Conservation (phyloP, 208 protist genomes). For the Trypanosoma rangeli region DNA sequence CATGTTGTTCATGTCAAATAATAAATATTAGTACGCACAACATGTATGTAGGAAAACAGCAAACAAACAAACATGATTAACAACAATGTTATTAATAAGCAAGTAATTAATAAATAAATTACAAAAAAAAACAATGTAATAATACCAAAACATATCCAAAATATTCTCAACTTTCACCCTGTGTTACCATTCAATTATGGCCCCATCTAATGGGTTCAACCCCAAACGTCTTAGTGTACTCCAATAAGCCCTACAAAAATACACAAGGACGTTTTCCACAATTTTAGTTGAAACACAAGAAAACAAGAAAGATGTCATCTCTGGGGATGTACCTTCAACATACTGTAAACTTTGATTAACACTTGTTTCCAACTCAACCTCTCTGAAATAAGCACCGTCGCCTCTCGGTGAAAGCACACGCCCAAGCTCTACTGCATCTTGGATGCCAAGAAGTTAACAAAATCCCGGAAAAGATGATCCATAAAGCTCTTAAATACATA, state of each 20-base stretch:
- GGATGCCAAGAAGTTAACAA: constrained; percentile 47
- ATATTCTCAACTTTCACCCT: background rate
- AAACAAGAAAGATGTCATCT: constrained; percentile 1
- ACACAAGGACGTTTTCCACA: constrained; percentile 14
- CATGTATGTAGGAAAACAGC: background rate
- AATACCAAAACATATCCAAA: constrained; percentile 9
- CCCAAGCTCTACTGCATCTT: constrained; percentile 43
- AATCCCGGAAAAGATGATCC: constrained; percentile 65
- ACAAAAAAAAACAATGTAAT: constrained; percentile 7
- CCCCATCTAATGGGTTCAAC: constrained; percentile 11
- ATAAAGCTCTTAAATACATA: constrained; percentile 55
- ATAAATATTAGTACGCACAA: background rate
- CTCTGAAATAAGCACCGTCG: constrained; percentile 36
- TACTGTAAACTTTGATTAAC: constrained; percentile 1
- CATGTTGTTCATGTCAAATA: background rate
- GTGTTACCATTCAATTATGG: background rate
- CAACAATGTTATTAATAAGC: no score
- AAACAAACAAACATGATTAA: constrained; percentile 13
- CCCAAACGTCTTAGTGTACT: constrained; percentile 6
- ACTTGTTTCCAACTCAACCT: constrained; percentile 29
- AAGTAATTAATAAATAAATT: constrained; percentile 2
- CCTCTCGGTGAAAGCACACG: constrained; percentile 32
- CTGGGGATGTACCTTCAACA: background rate
- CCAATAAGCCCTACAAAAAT: constrained; percentile 23
- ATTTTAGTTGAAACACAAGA: constrained; percentile 17